A percentile compares a stretch with the other conserved stretches of the same genome.
Evolutionary conservation across 2,329 filamentous ascomycete species (phyloP).

Genomic region (Fusarium goolgardi): DNA sequence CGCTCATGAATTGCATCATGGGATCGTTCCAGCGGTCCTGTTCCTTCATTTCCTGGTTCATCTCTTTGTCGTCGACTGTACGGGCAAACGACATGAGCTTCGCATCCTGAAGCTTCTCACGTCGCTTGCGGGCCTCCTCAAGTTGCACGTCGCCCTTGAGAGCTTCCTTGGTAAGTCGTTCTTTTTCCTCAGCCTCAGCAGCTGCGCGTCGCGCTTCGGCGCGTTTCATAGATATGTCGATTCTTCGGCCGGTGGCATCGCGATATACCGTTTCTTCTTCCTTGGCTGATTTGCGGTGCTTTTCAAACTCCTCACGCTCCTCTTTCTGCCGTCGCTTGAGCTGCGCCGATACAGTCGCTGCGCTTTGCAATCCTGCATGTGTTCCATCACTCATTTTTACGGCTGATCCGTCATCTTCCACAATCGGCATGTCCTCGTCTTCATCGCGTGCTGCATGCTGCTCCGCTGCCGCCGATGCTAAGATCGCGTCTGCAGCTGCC

Average conservation of each 20-base stretch:
- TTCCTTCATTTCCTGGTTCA: slow-evolving; percentile 86
- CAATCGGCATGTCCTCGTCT: slow-evolving; percentile 62
- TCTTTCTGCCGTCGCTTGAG: slow-evolving; percentile 73
- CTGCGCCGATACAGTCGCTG: slow-evolving; percentile 78
- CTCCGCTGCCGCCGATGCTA: slow-evolving; percentile 78
- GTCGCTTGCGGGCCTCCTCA: slow-evolving; percentile 71
- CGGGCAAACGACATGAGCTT: slow-evolving; percentile 84
- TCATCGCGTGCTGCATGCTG: slow-evolving; percentile 62
- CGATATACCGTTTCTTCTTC: slow-evolving; percentile 90
- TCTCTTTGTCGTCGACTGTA: slow-evolving; percentile 81
- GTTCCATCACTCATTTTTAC: slow-evolving; percentile 88
- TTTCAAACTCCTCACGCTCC: slow-evolving; percentile 66
- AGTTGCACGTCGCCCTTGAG: slow-evolving; percentile 89
- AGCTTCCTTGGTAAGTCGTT: slow-evolving; percentile 73
- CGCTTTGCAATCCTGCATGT: slow-evolving; percentile 86
- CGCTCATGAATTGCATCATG: slow-evolving; percentile 79
- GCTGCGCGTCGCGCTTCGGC: slow-evolving; percentile 80
- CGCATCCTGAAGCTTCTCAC: slow-evolving; percentile 80
- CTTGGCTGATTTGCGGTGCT: slow-evolving; percentile 56
- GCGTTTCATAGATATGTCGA: slow-evolving; percentile 91
- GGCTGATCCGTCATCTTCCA: slow-evolving; percentile 60
- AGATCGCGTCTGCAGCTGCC: slow-evolving; percentile 79
- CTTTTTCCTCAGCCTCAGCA: slow-evolving; percentile 77
- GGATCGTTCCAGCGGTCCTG: slow-evolving; percentile 92
- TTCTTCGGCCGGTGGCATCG: slow-evolving; percentile 92